Base-by-base conservation (phyloP, 2,329 filamentous ascomycete species). In the Colletotrichum euphorbiae region DNA sequence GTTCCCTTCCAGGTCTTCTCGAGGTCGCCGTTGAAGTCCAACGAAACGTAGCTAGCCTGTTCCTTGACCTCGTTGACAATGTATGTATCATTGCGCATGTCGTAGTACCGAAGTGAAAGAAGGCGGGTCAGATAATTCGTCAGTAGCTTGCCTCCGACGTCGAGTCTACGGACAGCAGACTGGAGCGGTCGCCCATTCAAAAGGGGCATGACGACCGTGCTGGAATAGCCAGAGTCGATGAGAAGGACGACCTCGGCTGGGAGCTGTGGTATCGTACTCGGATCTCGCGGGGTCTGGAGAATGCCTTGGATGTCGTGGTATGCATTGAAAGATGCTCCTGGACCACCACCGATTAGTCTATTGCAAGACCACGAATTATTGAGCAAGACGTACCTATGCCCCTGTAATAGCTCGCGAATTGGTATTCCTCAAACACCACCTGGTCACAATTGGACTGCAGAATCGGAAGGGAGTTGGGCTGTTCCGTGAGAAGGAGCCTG, bases 61-160 rank as follows among this genome's bases (percentile, higher is more conserved):
- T 99, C 96, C 76, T 99, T 99, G 79, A 98, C 94, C 78, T 98
- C 93, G 74, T 97, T 97, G 77, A 98, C 93, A 57, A 98, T 91
- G 77, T 97, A 91, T 1, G 92, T 91, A 74, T 99, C 96, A 77
- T 97, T 94, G 70, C 96, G 90, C 89, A 99, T 94, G 77, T 98
- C 95, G 79, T 97, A 97, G 75, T 98, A 94, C 6, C 96, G 91
- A 13, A 97, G 85, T 1, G 94, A 98, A 17, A 98, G 89, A 15
- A 97, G 85, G 64, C 96, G 92, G 54, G 96, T 95, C 38, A 99
- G 85, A 77, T 97, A 92, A 77, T 98, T 98, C 21, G 95, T 98
- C 70, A 99, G 82, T 58, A 97, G 87, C 79, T 97, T 98, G 65
- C 96, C 96, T 48, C 96, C 96, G 6, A 98, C 87, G 62, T 98